Conservation (phyloP, 805 yeast species). For the Suhomyces emberorum region DNA sequence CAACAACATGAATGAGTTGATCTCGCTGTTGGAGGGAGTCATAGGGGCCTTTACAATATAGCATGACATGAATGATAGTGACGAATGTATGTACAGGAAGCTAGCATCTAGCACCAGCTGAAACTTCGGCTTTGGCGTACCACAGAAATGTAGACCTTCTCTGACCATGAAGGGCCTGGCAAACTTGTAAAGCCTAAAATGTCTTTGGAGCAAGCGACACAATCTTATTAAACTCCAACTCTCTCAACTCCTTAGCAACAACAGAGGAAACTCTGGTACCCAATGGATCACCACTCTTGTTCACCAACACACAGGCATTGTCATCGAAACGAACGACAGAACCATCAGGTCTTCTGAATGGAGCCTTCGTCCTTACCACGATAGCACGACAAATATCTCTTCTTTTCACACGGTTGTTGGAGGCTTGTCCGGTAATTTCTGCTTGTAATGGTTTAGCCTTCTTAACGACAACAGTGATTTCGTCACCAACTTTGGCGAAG, state of each 20-base stretch:
- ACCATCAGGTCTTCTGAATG: conserved; percentile 79
- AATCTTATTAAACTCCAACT: conserved; percentile 78
- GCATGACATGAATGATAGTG: background rate
- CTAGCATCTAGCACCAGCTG: no score
- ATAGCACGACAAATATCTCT: conserved; percentile 96
- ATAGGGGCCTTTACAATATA: conserved; percentile 10
- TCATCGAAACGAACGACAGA: conserved; percentile 85
- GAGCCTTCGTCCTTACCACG: conserved; percentile 86
- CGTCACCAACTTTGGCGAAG: conserved; percentile 85
- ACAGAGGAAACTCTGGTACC: conserved; percentile 91
- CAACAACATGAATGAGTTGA: conserved; percentile 15
- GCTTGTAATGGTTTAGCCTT: conserved; percentile 77
- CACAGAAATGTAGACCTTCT: no score
- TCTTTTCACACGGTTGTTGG: conserved; percentile 80
- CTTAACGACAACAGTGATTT: conserved; percentile 90
- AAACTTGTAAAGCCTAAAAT: conserved; percentile 8
- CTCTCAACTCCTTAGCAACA: conserved; percentile 87
- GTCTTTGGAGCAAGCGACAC: conserved; percentile 84
- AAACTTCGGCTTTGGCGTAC: no score
- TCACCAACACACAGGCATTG: conserved; percentile 93
- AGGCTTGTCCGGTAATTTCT: conserved; percentile 68
- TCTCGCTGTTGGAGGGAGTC: conserved; percentile 16
- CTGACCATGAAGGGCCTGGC: no score
- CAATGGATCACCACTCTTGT: conserved; percentile 89
- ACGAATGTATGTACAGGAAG: background rate